Conservation (phyloP, 2,329 filamentous ascomycete species). For the Colletotrichum sublineola region DNA sequence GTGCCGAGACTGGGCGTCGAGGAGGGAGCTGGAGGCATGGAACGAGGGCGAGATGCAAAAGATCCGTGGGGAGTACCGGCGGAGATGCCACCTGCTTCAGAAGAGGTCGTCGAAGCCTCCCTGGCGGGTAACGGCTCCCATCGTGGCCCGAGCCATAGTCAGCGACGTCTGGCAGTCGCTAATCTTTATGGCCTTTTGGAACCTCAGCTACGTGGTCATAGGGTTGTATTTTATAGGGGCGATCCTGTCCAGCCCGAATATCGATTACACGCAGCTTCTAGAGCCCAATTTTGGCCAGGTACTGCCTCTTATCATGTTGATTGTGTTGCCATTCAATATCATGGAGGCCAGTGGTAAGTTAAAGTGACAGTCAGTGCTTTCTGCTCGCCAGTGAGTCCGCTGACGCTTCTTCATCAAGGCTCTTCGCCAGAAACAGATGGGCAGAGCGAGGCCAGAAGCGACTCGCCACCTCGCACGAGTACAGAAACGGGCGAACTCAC, state of each 20-base stretch:
- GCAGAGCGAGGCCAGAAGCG: not conserved
- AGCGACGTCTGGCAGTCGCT: not conserved
- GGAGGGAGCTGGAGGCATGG: not conserved
- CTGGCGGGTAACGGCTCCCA: not conserved
- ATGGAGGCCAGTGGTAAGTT: not conserved
- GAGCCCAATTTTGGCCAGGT: not conserved
- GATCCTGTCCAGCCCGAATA: fast-evolving
- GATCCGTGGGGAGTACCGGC: not conserved
- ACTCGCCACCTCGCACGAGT: not conserved
- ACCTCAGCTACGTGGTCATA: not conserved
- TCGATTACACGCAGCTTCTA: not conserved
- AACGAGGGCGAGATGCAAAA: not conserved
- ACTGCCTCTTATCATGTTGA: not conserved
- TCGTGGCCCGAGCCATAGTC: not conserved
- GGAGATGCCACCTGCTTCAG: not conserved
- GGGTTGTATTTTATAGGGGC: not conserved
- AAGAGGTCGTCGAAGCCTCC: not conserved
- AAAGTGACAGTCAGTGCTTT: not conserved
- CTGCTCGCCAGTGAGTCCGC: not conserved
- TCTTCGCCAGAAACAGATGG: not conserved
- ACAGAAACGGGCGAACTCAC: not conserved
- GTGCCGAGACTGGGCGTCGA: not conserved
- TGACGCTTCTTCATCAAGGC: not conserved
- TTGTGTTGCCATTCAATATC: not conserved
- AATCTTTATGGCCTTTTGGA: not conserved